Base-by-base conservation (phyloP, 805 yeast species). In the Monosporozyma siamensis region DNA sequence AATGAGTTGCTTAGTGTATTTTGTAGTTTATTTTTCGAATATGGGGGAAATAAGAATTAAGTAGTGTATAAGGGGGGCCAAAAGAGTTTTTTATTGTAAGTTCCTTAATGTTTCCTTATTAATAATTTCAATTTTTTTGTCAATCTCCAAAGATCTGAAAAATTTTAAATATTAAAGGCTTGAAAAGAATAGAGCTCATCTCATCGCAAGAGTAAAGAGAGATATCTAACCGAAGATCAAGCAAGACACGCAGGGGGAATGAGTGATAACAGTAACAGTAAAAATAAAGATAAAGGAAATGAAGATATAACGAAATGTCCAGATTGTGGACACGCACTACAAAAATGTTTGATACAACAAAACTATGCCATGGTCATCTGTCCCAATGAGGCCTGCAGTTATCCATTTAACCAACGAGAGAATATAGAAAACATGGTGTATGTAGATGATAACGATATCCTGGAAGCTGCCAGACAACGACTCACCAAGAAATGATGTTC, bases 301-400 rank as follows among this genome's bases (percentile, higher is more conserved):
- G 37, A 18, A 12, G 27, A 18, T 11, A 21, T 26, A 11, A 17
- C 32, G 21, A 37, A 27, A 14, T 60, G 65, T 38, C 65, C 65
- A 3, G 50, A 53, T 11, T 61, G 65, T 39, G 45, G 48, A 4
- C 38, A 39, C 1, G 21, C 32, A 12, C 44, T 61, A 24, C 56
- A 52, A 24, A 57, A 58, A 44, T 61, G 63, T 43, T 39, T 61
- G 26, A 55, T 61, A 4, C 64, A 59, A 39, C 63, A 58, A 35
- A 59, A 59, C 40, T 59, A 61, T 43, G 61, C 62, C 8, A 48
- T 59, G 44, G 53, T 58, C 12, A 49, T 59, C 30, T 61, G 65
- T 43, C 53, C 59, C 17, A 53, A 53, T 34, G 43, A 35, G 10
- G 35, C 47, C 4, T 61, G 65, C 43, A 43, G 46, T 5, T 61